phyloP scores from a whole-genome alignment of 1,139 yeast species.

The Magnusiomyces paraingens region DNA sequence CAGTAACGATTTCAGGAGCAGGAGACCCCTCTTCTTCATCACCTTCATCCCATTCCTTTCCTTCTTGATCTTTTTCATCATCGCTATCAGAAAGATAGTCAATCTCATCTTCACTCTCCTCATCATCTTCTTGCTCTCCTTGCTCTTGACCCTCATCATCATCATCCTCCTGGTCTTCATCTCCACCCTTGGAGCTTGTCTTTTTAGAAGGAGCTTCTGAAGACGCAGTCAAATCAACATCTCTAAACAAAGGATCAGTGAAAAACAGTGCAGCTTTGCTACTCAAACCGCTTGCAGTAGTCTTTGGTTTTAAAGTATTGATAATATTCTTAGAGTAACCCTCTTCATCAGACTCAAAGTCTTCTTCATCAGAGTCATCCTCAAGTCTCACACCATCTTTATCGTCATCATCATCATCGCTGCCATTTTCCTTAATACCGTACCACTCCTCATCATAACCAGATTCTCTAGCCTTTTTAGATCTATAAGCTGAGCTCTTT shows the following conservation, averaged over 20 bases:
- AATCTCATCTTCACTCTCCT: conserved; percentile 29
- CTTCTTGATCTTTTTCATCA: conserved; percentile 31
- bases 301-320: conserved; percentile 46
- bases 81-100: conserved; percentile 29
- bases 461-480: conserved; percentile 70
- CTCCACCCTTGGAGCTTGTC: conserved; percentile 5
- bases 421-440: conserved; percentile 53
- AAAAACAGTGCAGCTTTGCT: conserved; percentile 70
- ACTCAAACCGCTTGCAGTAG: conserved; percentile 51
- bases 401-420: conserved; percentile 25
- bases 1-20: conserved; percentile 73
- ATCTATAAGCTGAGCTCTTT: conserved; percentile 70
- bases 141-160: conserved; percentile 18
- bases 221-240: conserved; percentile 45
- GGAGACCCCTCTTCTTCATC: conserved; percentile 38
- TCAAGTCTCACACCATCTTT: conserved; percentile 25
- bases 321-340: conserved; percentile 61
- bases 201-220: conserved; percentile 16
- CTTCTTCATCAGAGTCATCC: conserved; percentile 19
- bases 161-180: conserved; percentile 15
- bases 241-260: conserved; percentile 67
- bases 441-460: conserved; percentile 64
- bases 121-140: conserved; percentile 24
- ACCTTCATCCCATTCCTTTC: conserved; percentile 34
- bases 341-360: conserved; percentile 52